Evolutionary conservation across 306 rosid species (phyloP), one percentile per base, ranked within the genome.

Genomic region (Coriaria nepalensis): DNA sequence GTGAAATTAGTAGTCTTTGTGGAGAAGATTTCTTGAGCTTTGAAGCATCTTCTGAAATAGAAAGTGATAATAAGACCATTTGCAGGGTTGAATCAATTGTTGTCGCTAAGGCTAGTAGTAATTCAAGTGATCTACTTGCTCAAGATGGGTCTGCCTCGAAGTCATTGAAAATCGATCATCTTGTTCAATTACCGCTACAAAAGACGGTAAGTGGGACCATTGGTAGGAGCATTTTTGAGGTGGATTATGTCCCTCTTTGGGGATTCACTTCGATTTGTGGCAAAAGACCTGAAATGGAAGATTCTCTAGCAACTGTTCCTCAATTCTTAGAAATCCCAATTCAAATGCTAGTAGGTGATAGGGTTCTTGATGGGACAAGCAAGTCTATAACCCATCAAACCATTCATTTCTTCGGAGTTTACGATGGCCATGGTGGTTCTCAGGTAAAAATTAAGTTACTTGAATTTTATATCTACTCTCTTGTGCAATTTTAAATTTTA

Each of bases 211-310:
- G 66, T 20, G 80, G 68, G 63, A 72, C 72, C 37, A 67, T 64
- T 7, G 47, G 71, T 55, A 78, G 93, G 33, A 81, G 95, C 61
- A 93, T 86, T 60, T 87, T 81, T 62, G 88, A 86, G 74, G 77
- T 86, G 53, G 92, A 86, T 50, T 81, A 68, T 53, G 70, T 71
- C 2, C 93, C 95, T 10, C 88, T 86, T 33, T 86, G 88, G 93
- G 95, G 95, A 57, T 67, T 49, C 68, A 71, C 59, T 5, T 78
- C 95, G 9, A 7, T 76, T 15, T 76, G 87, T 52, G 95, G 95
- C 49, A 78, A 82, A 74, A 81, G 95, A 48, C 87, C 95, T 6
- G 95, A 86, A 69, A 86, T 86, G 95, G 95, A 86, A 78, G 95
- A 86, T 69, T 82, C 93, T 46, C 36, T 72, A 35, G 78, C 85